phyloP scores from a whole-genome alignment of 2,329 filamentous ascomycete species.

The Byssoonygena ceratinophila region DNA sequence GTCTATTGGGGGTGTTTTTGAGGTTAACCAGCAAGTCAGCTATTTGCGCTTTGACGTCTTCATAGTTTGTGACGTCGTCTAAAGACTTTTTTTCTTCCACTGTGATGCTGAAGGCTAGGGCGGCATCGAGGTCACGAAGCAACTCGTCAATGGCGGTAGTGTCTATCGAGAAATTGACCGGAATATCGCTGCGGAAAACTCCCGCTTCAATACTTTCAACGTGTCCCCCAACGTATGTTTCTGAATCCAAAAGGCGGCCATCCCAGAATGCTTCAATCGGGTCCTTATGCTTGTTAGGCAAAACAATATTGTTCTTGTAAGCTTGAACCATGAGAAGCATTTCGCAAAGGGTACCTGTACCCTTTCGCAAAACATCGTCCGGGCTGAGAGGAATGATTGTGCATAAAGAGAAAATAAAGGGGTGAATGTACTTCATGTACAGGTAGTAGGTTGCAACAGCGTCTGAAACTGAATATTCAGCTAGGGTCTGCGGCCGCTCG shows the following conservation, averaged over 20 bases:
- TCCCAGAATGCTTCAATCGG: constrained; percentile 93
- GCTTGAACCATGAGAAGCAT: constrained; percentile 99
- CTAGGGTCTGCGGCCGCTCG: constrained; percentile 84
- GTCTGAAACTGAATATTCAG: constrained; percentile 97
- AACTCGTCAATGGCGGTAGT: constrained; percentile 81
- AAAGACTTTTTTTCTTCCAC: constrained; percentile 75
- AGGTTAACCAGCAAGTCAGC: constrained; percentile 57
- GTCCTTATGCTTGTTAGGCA: constrained; percentile 91
- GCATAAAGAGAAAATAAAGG: constrained; percentile 97
- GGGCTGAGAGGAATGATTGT: constrained; percentile 89
- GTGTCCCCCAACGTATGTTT: constrained; percentile 96
- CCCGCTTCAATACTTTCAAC: constrained; percentile 98
- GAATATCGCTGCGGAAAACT: constrained; percentile 91
- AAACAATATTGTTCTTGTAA: constrained; percentile 78
- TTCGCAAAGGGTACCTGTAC: constrained; percentile 96
- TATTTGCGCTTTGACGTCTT: constrained; percentile 77
- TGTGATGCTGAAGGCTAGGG: constrained; percentile 74
- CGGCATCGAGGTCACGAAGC: constrained; percentile 72
- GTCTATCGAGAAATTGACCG: constrained; percentile 88
- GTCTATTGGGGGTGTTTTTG: constrained; percentile 71
- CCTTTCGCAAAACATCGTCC: constrained; percentile 86
- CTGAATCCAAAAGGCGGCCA: constrained; percentile 86
- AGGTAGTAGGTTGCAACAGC: constrained; percentile 97
- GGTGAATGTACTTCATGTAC: constrained; percentile 99
- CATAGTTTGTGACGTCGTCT: constrained; percentile 70